Conservation (phyloP, 2,329 filamentous ascomycete genomes). For the Elsinoe australis region DNA sequence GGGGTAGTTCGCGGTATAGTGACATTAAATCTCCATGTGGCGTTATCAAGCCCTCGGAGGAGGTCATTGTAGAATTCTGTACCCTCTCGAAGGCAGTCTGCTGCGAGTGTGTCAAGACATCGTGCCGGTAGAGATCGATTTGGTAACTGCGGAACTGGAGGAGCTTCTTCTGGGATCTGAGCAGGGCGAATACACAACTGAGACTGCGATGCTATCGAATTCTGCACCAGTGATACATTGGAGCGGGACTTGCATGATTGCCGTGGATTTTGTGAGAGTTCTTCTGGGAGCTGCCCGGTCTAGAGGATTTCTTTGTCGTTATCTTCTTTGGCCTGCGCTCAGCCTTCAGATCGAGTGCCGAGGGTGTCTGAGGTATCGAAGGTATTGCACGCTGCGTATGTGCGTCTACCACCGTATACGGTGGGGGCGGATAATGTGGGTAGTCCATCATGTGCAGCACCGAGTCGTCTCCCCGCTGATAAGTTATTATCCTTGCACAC, state of each 20-base stretch:
- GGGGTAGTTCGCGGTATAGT: no score
- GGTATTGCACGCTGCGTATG: not conserved
- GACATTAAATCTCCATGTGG: not conserved
- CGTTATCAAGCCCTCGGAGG: not conserved
- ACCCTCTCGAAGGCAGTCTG: conserved; percentile 1
- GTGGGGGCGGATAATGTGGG: conserved; percentile 1
- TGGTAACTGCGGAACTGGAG: not conserved
- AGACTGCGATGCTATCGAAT: not conserved
- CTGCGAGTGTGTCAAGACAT: not conserved
- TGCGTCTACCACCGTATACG: not conserved
- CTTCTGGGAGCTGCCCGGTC: not conserved
- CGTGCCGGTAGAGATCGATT: not conserved
- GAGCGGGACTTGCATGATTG: not conserved
- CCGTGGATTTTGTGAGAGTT: not conserved
- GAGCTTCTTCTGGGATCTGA: not conserved
- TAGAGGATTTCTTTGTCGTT: not conserved
- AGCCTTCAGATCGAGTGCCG: not conserved
- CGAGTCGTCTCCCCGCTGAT: not conserved
- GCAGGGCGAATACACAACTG: not conserved
- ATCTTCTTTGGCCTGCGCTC: not conserved
- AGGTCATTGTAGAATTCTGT: conserved; percentile 5
- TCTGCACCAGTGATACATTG: not conserved
- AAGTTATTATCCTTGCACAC: not conserved
- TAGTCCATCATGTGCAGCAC: not conserved
- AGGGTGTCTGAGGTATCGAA: not conserved